Evolutionary conservation across 2,329 filamentous ascomycete genomes (phyloP), one percentile per base, ranked within the genome.

Genomic region (Niveomyces coronatus): DNA sequence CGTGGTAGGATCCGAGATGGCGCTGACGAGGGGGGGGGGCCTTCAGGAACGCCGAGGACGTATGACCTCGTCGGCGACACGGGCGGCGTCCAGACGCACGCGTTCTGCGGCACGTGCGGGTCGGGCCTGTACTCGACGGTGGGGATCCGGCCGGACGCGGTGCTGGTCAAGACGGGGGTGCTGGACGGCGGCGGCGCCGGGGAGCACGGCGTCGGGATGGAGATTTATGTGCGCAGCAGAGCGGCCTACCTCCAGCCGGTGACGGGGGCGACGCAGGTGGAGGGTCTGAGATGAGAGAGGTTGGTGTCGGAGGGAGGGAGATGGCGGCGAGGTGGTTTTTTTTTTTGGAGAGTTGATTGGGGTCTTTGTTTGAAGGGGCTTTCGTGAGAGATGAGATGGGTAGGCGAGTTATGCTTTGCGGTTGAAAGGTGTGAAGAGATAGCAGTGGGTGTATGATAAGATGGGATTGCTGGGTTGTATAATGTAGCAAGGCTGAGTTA

Each of bases 51-150:
- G 4, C 65, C 68, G 11, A 69, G 64, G 44, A 47, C 58, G 20
- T 74, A 62, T 49, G 68, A 73, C 43, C 52, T 55, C 13, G 56
- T 49, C 0, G 71, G 70, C 4, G 61, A 51, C 24, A 68, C 65
- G 0, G 71, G 71, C 20, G 74, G 74, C 49, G 56, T 64, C 43
- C 74, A 74, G 54, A 67, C 64, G 45, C 70, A 73, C 48, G 72
- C 63, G 55, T 75, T 75, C 59, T 74, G 71, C 49, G 44, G 53
- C 13, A 65, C 50, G 42, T 75, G 71, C 46, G 71, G 71, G 14
- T 68, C 62, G 2, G 58, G 62, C 37, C 46, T 74, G 17, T 74
- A 67, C 49, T 71, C 67, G 9, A 60, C 68, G 49, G 56, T 73
- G 18, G 71, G 74, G 19, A 35, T 73, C 29, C 69, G 74, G 69